A percentile compares a stretch with the other conserved stretches of the same genome.
Evolutionary conservation across 2,329 filamentous ascomycete genomes (phyloP).

Genomic region (Colletotrichum camelliae): DNA sequence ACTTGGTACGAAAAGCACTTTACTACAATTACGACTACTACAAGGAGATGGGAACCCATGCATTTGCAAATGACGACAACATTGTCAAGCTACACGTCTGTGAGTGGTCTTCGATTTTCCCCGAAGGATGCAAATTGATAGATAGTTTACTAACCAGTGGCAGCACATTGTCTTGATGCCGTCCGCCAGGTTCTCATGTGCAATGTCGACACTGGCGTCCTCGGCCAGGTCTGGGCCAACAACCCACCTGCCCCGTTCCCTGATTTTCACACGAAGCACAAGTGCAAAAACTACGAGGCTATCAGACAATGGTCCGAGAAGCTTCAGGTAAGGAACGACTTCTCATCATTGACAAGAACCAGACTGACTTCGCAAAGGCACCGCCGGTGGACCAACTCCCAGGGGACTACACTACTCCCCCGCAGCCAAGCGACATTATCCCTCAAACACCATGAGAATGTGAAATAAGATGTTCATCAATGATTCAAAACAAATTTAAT

Average conservation of each 20-base stretch:
- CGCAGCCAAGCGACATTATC: not conserved
- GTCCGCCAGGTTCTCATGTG: conserved; percentile 69
- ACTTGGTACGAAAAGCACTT: conserved; percentile 62
- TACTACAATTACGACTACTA: conserved; percentile 68
- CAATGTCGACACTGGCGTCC: conserved; percentile 62
- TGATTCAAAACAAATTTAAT: not conserved
- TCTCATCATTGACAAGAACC: not conserved
- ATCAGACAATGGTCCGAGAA: conserved; percentile 58
- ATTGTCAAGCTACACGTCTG: conserved; percentile 63
- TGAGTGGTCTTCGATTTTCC: conserved; percentile 38
- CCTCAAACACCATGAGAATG: not conserved
- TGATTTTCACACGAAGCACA: conserved; percentile 67
- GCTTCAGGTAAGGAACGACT: conserved; percentile 44
- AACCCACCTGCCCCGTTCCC: conserved; percentile 55
- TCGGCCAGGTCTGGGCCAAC: conserved; percentile 67
- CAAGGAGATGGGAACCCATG: conserved; percentile 49
- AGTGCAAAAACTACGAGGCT: conserved; percentile 62
- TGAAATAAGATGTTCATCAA: not conserved
- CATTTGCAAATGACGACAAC: conserved; percentile 60
- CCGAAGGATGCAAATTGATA: not conserved
- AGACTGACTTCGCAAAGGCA: not conserved
- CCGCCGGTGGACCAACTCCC: conserved; percentile 4
- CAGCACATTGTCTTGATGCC: conserved; percentile 66
- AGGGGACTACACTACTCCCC: not conserved
- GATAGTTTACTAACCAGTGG: not conserved